Evolutionary conservation across 2,329 filamentous ascomycete genomes (phyloP), one percentile per base, ranked within the genome.

Genomic region (Scedosporium dehoogii): DNA sequence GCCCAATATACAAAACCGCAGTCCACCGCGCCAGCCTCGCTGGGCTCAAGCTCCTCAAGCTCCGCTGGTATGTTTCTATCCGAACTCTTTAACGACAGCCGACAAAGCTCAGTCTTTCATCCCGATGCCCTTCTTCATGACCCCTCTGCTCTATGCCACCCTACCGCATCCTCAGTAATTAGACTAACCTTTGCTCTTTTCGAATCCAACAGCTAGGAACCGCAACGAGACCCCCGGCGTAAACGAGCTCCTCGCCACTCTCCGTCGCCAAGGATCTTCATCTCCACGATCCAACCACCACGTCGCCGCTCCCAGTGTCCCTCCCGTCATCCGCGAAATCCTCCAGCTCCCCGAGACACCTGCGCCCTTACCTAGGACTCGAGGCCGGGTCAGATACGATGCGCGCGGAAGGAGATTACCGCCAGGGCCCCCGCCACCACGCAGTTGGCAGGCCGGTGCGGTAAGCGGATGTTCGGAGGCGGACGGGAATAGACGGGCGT

Each of bases 331-430:
- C 67, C 80, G 83, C 64, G 77, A 81, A 64, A 80, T 87, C 64
- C 79, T 87, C 60, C 79, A 83, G 67, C 78, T 85, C 62, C 83
- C 83, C 63, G 83, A 85, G 68, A 80, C 80, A 29, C 82, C 82
- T 25, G 70, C 76, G 9, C 83, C 81, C 29, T 70, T 71, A 27
- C 81, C 82, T 27, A 76, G 82, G 62, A 75, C 78, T 53, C 74
- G 73, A 25, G 69, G 69, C 63, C 75, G 78, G 61, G 68, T 69
- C 59, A 71, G 75, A 64, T 73, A 79, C 51, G 81, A 81, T 67
- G 70, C 70, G 16, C 72, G 75, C 68, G 82, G 82, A 18, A 75
- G 79, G 62, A 77, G 82, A 62, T 71, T 79, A 21, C 84, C 84
- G 9, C 77, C 85, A 1, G 85, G 85, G 0, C 85, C 85, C 23